A percentile compares a stretch with the other conserved stretches of the same genome.
Conservation (phyloP, 1,139 yeast species). For the Debaryomyces udenii region DNA sequence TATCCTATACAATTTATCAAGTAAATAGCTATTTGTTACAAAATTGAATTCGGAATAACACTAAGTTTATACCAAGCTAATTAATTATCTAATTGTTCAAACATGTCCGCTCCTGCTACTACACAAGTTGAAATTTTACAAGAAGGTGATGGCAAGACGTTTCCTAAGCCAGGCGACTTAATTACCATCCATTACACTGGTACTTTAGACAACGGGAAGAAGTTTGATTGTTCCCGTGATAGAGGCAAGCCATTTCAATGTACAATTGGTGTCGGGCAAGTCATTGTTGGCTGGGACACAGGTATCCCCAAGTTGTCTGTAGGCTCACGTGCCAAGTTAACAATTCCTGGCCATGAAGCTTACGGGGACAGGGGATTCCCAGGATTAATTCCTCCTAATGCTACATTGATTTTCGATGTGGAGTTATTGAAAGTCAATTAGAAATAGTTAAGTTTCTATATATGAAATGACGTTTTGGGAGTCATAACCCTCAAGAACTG, state of each 20-base stretch:
- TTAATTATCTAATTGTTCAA: conserved; percentile 9
- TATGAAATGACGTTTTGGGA: neutral
- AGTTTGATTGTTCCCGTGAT: conserved; percentile 92
- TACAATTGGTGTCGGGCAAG: conserved; percentile 93
- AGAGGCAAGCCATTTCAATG: conserved; percentile 95
- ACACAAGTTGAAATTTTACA: conserved; percentile 49
- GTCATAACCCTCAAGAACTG: neutral
- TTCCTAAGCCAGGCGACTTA: conserved; percentile 82
- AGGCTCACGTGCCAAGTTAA: conserved; percentile 89
- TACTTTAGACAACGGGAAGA: conserved; percentile 89
- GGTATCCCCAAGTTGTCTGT: conserved; percentile 88
- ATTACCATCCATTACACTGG: conserved; percentile 96
- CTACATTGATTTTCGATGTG: conserved; percentile 90
- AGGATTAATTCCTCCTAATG: conserved; percentile 93
- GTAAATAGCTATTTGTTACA: neutral
- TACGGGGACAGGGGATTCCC: conserved; percentile 96
- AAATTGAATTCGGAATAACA: neutral
- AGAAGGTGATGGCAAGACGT: conserved; percentile 80
- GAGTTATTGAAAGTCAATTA: conserved; percentile 84
- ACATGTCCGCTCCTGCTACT: conserved; percentile 45
- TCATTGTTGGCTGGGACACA: conserved; percentile 95
- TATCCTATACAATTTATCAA: conserved; percentile 6
- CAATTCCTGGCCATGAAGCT: conserved; percentile 91
- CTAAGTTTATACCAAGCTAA: conserved; percentile 2
- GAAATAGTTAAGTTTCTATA: conserved; percentile 7